Base-by-base conservation (phyloP, 805 yeast species). In the Ogataea pignaliae region DNA sequence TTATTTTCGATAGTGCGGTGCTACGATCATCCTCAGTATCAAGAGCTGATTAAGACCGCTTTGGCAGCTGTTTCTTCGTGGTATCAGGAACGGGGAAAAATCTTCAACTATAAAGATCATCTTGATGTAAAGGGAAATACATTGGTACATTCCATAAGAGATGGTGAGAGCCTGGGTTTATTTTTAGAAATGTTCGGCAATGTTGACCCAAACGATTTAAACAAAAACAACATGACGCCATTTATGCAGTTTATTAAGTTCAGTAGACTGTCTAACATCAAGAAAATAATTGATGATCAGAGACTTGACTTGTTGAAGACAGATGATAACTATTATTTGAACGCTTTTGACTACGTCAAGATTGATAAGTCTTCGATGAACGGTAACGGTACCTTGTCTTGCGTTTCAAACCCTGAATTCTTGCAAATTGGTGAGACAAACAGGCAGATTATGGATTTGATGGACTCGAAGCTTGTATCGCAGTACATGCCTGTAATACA, bases 91-190 rank as follows among this genome's bases (percentile, higher is more conserved):
- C 60, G 64, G 29, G 44, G 52, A 3, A 54, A 56, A 3, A 37
- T 42, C 1, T 69, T 81, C 39, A 68, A 76, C 47, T 73, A 76
- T 48, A 68, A 68, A 36, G 81, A 79, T 28, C 97, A 91, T 57
- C 66, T 78, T 8, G 97, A 91, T 57, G 63, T 60, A 17, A 74
- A 78, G 43, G 91, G 91, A 0, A 88, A 89, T 57, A 80, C 93
- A 0, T 57, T 91, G 3, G 65, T 91, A 29, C 98, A 91, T 63
- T 74, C 85, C 3, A 66, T 88, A 29, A 75, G 76, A 34, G 60
- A 57, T 39, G 59, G 63, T 40, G 72, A 73, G 12, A 73, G 75
- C 13, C 61, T 86, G 28, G 57, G 63, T 29, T 48, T 65, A 2
- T 49, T 79, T 10, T 53, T 81, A 33, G 47, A 56, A 7, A 54